phyloP scores from a whole-genome alignment of 345 rosid species.

The Salix brachista region DNA sequence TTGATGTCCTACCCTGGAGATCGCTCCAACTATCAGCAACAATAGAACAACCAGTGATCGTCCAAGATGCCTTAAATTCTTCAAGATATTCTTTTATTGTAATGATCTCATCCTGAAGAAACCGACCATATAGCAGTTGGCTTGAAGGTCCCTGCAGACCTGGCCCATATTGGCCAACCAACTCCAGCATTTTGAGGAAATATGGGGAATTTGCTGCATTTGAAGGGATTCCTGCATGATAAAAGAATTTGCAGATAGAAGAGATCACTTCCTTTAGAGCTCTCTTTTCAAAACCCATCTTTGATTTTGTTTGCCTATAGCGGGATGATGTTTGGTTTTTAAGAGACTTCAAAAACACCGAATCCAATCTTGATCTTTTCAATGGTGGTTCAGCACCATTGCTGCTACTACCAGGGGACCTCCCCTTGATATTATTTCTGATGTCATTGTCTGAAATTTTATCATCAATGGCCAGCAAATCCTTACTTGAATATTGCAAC shows the following conservation, averaged over 20 bases:
- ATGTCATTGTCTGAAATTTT: constrained; percentile 43
- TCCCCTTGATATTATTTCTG: constrained; percentile 37
- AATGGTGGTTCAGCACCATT: constrained; percentile 41
- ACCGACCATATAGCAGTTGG: constrained; percentile 42
- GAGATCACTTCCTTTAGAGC: constrained; percentile 47
- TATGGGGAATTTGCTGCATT: constrained; percentile 50
- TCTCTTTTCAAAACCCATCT: constrained; percentile 30
- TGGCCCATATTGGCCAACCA: constrained; percentile 54
- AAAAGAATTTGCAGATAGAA: constrained; percentile 57
- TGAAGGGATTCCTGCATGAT: constrained; percentile 55
- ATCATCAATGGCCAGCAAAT: constrained; percentile 40
- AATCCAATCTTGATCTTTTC: constrained; percentile 50
- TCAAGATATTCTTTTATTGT: constrained; percentile 34
- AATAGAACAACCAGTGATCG: constrained; percentile 52
- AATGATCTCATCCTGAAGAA: constrained; percentile 49
- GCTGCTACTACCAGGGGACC: constrained; percentile 39
- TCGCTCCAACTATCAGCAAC: constrained; percentile 50
- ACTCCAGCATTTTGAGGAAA: constrained; percentile 57
- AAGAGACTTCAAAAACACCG: constrained; percentile 38
- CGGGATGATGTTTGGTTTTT: constrained; percentile 38
- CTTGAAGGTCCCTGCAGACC: constrained; percentile 41
- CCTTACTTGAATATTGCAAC: constrained; percentile 42
- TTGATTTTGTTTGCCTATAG: constrained; percentile 36
- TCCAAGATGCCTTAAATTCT: constrained; percentile 49
- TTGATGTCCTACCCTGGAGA: constrained; percentile 29